These are phyloP conservation scores for Boletellus deceptivus DNA, from an alignment of 1,284 basidiomycete genomes.

Conservation along the genomic window DNA sequence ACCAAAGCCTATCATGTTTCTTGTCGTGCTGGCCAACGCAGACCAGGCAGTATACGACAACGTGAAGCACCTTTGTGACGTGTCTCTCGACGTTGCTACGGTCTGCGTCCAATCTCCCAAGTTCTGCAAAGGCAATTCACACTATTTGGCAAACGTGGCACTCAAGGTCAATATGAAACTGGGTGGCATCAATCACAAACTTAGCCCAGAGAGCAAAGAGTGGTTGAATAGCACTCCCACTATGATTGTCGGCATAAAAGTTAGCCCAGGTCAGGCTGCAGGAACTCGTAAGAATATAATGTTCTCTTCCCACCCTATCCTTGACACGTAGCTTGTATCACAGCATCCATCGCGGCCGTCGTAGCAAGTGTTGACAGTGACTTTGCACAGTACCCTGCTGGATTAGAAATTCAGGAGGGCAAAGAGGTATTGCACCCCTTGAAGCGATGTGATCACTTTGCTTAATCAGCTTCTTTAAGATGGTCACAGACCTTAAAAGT, in stretches of 20 bases:
- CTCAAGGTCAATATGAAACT: conserved; percentile 75
- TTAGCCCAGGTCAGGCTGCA: conserved; percentile 52
- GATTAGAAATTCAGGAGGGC: conserved; percentile 67
- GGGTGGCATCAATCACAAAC: conserved; percentile 69
- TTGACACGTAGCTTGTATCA: not conserved
- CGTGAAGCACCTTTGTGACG: conserved; percentile 69
- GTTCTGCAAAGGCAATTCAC: conserved; percentile 49
- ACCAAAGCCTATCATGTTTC: conserved; percentile 40
- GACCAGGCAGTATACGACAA: conserved; percentile 71
- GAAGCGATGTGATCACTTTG: conserved; percentile 47
- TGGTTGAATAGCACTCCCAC: conserved; percentile 60
- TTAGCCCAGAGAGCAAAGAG: conserved; percentile 50
- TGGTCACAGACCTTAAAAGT: conserved; percentile 55
- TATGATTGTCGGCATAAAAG: conserved; percentile 82
- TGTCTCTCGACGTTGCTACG: conserved; percentile 60
- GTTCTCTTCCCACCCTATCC: not conserved
- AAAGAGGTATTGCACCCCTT: conserved; percentile 51
- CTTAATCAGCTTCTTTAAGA: too few relatives aligned
- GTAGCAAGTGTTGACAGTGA: conserved; percentile 66
- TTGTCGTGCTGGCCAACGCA: conserved; percentile 61
- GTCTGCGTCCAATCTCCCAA: conserved; percentile 68
- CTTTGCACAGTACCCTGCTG: conserved; percentile 72
- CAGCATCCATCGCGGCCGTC: conserved; percentile 70
- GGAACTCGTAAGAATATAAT: conserved; percentile 44
- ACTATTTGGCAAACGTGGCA: conserved; percentile 28